Evolutionary conservation across 2,329 filamentous ascomycete species (phyloP).

Genomic region (Aspergillus sp.): DNA sequence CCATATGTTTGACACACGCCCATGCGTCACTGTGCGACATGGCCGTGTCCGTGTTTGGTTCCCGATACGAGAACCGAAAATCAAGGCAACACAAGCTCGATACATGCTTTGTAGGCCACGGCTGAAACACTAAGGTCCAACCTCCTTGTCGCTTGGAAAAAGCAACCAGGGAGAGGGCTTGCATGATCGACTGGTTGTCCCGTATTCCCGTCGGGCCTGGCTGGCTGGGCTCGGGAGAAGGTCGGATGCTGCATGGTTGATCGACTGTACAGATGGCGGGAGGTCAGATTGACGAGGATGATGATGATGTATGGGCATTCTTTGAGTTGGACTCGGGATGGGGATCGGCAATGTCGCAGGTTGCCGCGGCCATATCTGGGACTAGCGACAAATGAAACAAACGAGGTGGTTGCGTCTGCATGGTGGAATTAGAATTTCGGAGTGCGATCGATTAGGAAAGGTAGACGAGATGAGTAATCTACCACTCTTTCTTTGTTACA

Average conservation of each 20-base stretch:
- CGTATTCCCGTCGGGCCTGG: background rate
- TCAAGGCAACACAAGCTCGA: background rate
- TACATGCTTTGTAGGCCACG: background rate
- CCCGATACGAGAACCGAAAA: background rate
- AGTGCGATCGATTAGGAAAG: background rate
- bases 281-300: no score
- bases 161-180: background rate
- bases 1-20: slow-evolving; percentile 12
- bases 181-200: background rate
- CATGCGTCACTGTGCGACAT: background rate
- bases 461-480: background rate
- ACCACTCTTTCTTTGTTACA: no score
- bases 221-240: background rate
- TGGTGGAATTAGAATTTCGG: slow-evolving; percentile 1
- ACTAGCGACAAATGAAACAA: slow-evolving; percentile 8
- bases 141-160: background rate
- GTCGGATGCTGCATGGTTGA: no score
- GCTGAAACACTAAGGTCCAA: background rate
- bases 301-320: no score
- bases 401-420: slow-evolving; percentile 1
- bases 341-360: no score
- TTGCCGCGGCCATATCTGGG: background rate
- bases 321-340: background rate
- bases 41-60: background rate
- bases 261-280: no score